Evolutionary conservation across 23 red algal genomes (phyloP).

Genomic region (Porphyridium purpureum): DNA sequence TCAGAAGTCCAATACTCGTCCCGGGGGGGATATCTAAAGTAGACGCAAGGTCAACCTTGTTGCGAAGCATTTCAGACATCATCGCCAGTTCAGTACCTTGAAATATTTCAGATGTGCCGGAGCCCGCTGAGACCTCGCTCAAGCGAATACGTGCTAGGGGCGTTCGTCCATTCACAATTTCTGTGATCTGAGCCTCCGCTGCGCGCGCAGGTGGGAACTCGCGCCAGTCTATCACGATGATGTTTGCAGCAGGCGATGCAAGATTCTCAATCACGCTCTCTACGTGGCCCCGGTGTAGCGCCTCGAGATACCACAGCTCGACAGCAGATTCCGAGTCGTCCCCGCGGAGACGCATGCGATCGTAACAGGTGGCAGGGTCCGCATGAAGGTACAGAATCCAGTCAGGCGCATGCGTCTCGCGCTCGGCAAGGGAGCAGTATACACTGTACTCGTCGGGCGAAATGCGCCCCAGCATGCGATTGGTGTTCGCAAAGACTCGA

Average conservation of each 20-base stretch:
- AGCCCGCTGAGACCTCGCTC: no score
- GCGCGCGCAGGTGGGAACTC: not conserved
- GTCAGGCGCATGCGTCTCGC: not conserved
- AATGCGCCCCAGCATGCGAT: not conserved
- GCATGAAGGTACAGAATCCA: not conserved
- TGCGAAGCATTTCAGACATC: no score
- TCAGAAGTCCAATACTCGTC: no score
- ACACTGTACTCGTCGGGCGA: not conserved
- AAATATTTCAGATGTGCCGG: no score
- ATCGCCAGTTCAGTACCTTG: no score
- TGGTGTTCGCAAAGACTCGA: not conserved
- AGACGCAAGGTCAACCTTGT: no score
- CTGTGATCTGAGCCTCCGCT: no score
- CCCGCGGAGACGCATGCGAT: not conserved
- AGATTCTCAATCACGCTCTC: not conserved
- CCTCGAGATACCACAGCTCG: not conserved
- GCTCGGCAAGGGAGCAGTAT: not conserved
- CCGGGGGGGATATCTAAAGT: no score
- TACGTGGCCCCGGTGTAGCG: not conserved
- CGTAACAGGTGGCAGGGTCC: not conserved
- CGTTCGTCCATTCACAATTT: no score
- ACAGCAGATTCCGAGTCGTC: not conserved
- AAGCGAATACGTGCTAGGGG: no score
- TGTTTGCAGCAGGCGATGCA: not conserved
- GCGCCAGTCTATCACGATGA: not conserved